Percentiles rank a stretch among this genome's conserved stretches.
phyloP scores from a whole-genome alignment of 2,329 filamentous ascomycete genomes.

The Escovopsis weberi region DNA sequence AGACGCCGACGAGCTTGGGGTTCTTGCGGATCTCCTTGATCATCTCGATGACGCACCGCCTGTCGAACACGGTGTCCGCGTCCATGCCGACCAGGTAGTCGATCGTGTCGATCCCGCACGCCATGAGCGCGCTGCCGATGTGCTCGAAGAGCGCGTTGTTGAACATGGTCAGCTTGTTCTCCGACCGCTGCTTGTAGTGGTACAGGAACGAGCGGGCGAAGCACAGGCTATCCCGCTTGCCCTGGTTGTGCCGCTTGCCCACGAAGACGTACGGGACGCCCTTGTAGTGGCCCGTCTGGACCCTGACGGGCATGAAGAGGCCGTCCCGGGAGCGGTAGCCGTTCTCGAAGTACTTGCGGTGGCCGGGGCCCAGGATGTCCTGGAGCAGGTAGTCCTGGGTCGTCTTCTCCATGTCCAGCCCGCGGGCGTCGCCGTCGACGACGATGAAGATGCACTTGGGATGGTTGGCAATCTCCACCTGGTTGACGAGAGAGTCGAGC shows the following conservation, averaged over 20 bases:
- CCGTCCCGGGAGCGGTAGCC: slow-evolving; percentile 32
- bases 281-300: slow-evolving; percentile 29
- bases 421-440: slow-evolving; percentile 32
- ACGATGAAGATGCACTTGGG: slow-evolving; percentile 30
- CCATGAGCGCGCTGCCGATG: slow-evolving; percentile 23
- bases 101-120: slow-evolving; percentile 23
- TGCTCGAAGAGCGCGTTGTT: slow-evolving; percentile 28
- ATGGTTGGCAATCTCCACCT: slow-evolving; percentile 27
- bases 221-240: slow-evolving; percentile 34
- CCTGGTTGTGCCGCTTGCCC: slow-evolving; percentile 34
- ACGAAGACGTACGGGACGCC: slow-evolving; percentile 32
- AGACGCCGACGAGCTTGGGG: slow-evolving; percentile 30
- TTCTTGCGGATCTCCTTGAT: slow-evolving; percentile 27
- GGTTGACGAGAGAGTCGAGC: slow-evolving; percentile 29
- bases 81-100: slow-evolving; percentile 33
- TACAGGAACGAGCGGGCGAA: slow-evolving; percentile 33
- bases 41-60: slow-evolving; percentile 29
- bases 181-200: slow-evolving; percentile 29
- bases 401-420: slow-evolving; percentile 32
- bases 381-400: slow-evolving; percentile 32
- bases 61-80: slow-evolving; percentile 32
- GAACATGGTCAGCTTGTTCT: slow-evolving; percentile 30
- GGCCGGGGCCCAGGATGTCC: slow-evolving; percentile 27
- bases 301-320: slow-evolving; percentile 29
- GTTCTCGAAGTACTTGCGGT: slow-evolving; percentile 21